Evolutionary conservation across 768 basidiomycete species (phyloP).

Genomic region (Kwoniella shandongensis): DNA sequence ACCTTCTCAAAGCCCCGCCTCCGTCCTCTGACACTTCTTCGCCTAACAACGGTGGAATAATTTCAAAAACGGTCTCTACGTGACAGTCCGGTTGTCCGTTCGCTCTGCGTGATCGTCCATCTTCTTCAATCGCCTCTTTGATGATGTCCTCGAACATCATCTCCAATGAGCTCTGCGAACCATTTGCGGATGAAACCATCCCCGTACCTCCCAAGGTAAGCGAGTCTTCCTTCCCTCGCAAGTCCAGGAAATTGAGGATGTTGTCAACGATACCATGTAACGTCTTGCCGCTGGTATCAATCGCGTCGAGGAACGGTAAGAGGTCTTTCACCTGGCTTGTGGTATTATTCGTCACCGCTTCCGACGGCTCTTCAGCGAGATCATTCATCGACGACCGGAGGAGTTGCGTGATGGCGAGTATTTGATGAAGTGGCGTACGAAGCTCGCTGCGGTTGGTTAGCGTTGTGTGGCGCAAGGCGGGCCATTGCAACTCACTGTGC

Average conservation of each 20-base stretch:
- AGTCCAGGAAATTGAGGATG: conserved; percentile 49
- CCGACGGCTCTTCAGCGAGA: conserved; percentile 25
- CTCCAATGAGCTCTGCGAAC: conserved; percentile 31
- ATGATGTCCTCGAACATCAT: conserved; percentile 46
- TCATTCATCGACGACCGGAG: conserved; percentile 43
- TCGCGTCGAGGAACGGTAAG: conserved; percentile 45
- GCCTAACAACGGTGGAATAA: conserved; percentile 43
- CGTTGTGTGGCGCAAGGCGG: neutral
- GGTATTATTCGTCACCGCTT: conserved; percentile 10
- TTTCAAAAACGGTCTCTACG: conserved; percentile 49
- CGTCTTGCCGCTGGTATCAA: conserved; percentile 45
- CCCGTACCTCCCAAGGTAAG: conserved; percentile 1
- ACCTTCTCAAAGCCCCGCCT: conserved; percentile 43
- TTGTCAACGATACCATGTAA: conserved; percentile 51
- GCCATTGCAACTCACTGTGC: conserved; percentile 42
- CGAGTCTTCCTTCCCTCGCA: conserved; percentile 32
- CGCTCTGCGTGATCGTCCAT: conserved; percentile 22
- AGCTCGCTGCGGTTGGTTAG: conserved; percentile 35
- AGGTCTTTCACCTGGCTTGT: conserved; percentile 42
- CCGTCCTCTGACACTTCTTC: conserved; percentile 44
- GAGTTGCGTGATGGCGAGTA: conserved; percentile 44
- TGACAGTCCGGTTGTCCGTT: conserved; percentile 24
- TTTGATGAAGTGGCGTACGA: conserved; percentile 50
- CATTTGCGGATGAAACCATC: neutral
- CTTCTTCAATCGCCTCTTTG: conserved; percentile 34